These are phyloP conservation scores for Phytopythium vexans DNA, from an alignment of 352 stramenopile genomes.

Conservation along the genomic window DNA sequence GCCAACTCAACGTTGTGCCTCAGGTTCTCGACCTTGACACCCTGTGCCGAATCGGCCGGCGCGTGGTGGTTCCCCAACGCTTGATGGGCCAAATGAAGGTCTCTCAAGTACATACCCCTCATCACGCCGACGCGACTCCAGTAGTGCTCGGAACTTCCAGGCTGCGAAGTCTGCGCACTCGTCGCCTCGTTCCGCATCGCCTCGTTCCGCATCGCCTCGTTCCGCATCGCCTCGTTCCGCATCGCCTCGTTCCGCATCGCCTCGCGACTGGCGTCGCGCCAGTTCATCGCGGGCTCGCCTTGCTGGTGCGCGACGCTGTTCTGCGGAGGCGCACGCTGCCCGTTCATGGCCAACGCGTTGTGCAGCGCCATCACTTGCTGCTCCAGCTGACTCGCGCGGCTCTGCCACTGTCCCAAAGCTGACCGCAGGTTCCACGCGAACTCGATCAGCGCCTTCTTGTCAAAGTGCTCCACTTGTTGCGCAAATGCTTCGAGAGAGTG, in stretches of 20 bases:
- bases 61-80: slow-evolving; percentile 64
- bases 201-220: not conserved
- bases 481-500: slow-evolving; percentile 59
- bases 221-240: not conserved
- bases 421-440: slow-evolving; percentile 71
- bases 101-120: slow-evolving; percentile 10
- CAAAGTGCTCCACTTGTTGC: slow-evolving; percentile 63
- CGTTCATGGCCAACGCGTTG: slow-evolving; percentile 6
- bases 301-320: slow-evolving; percentile 8
- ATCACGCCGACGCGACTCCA: slow-evolving; percentile 7
- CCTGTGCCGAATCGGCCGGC: slow-evolving; percentile 58
- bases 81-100: slow-evolving; percentile 58
- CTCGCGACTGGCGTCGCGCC: too few species aligned
- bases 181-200: slow-evolving; percentile 2
- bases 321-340: not conserved
- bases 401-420: slow-evolving; percentile 62
- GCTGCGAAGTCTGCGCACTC: not conserved
- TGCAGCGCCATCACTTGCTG: slow-evolving; percentile 29
- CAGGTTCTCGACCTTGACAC: slow-evolving; percentile 70
- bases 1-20: slow-evolving; percentile 80
- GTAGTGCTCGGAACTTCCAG: slow-evolving; percentile 1
- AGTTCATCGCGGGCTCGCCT: not conserved
- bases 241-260: too few species aligned
- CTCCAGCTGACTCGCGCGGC: slow-evolving; percentile 46
- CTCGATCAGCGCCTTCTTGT: slow-evolving; percentile 63